These are phyloP conservation scores for Cichorium intybus DNA, from an alignment of 140 eudicot genomes.

Conservation along the genomic window DNA sequence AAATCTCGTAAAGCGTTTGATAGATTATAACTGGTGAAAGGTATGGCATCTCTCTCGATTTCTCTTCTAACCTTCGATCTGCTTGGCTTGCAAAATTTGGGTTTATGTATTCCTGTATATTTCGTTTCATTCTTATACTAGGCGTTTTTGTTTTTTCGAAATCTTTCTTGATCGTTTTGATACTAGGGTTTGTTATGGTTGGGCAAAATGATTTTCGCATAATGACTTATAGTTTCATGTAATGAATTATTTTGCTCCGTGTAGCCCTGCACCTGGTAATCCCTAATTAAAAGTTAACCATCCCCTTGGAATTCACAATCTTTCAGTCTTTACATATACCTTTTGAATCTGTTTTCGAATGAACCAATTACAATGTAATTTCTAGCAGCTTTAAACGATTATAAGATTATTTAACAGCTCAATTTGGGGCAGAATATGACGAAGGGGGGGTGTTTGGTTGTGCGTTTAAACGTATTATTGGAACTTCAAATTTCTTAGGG, in stretches of 20 bases:
- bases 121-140: background rate
- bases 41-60: slow-evolving; percentile 1
- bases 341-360: background rate
- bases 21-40: background rate
- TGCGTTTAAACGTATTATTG: background rate
- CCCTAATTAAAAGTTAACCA: background rate
- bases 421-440: background rate
- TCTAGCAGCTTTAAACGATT: background rate
- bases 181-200: slow-evolving; percentile 4
- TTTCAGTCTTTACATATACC: background rate
- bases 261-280: background rate
- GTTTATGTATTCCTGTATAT: background rate
- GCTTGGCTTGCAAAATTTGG: background rate
- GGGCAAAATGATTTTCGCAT: background rate
- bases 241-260: background rate
- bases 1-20: background rate
- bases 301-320: background rate
- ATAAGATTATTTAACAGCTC: no score
- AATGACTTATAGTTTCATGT: background rate
- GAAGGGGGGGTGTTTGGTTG: background rate
- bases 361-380: background rate
- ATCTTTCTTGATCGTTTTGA: background rate
- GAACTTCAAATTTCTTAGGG: no score
- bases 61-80: background rate
- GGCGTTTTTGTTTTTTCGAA: background rate